phyloP scores from a whole-genome alignment of 768 basidiomycete species.

The Boletus eberwhitei region DNA sequence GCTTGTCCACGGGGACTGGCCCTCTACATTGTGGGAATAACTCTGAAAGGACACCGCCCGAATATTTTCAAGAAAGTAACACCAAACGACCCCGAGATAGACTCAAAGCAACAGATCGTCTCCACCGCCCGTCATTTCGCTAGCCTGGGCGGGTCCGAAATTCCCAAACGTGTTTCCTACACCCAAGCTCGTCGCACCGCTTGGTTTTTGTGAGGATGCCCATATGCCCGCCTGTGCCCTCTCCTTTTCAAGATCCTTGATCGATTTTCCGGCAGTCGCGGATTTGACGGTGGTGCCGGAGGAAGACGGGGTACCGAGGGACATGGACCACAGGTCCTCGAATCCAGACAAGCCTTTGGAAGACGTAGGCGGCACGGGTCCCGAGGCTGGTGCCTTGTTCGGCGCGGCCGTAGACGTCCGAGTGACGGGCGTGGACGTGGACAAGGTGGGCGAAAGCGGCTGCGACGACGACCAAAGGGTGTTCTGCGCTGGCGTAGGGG shows the following conservation, averaged over 20 bases:
- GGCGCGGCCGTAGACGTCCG: slow-evolving; percentile 11
- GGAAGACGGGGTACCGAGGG: slow-evolving; percentile 48
- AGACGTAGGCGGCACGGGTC: slow-evolving; percentile 24
- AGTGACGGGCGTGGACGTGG: slow-evolving; percentile 11
- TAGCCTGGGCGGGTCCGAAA: slow-evolving; percentile 27
- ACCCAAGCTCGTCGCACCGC: slow-evolving; percentile 9
- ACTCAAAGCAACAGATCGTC: slow-evolving; percentile 44
- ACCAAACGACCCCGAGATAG: not conserved
- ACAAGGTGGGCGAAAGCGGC: slow-evolving; percentile 24
- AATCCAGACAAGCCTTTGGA: slow-evolving; percentile 56
- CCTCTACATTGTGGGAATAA: slow-evolving; percentile 7
- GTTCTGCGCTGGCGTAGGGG: slow-evolving; percentile 18
- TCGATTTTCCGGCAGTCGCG: slow-evolving; percentile 58
- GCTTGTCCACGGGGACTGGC: not conserved
- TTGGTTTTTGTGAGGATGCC: slow-evolving; percentile 41
- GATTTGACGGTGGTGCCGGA: slow-evolving; percentile 35
- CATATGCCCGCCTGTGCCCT: slow-evolving; percentile 80
- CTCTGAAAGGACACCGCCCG: not conserved
- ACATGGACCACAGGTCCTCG: slow-evolving; percentile 88
- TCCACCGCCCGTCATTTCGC: slow-evolving; percentile 26
- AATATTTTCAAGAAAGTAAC: not conserved
- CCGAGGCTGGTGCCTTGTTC: slow-evolving; percentile 14
- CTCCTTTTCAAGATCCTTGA: slow-evolving; percentile 87
- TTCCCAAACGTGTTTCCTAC: slow-evolving; percentile 31
- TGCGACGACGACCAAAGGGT: slow-evolving; percentile 23